Conservation (phyloP, 441 rosid species). For the Metrosideros polymorpha region DNA sequence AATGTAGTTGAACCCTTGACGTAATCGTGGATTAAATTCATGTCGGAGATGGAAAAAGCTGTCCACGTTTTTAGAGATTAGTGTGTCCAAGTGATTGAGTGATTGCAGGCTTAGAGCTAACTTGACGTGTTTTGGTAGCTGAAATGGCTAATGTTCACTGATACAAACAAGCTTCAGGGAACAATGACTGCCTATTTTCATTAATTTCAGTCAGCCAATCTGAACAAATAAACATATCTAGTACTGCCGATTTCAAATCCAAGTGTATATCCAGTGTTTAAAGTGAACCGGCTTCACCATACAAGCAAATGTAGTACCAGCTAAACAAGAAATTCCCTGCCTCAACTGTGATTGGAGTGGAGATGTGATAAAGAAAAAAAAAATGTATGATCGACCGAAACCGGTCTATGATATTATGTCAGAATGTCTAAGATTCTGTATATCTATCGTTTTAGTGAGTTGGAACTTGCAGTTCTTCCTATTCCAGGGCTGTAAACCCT, state of each 20-base stretch:
- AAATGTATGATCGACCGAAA: not conserved
- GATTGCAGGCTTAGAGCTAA: not conserved
- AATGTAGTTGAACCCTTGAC: not conserved
- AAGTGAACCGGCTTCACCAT: not conserved
- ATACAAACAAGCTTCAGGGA: not conserved
- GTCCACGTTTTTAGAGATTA: not conserved
- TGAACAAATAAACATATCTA: not conserved
- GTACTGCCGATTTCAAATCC: not conserved
- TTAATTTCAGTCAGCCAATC: not conserved
- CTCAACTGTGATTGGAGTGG: not conserved
- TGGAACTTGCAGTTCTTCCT: not conserved
- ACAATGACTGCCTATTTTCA: not conserved
- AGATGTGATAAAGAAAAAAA: not conserved
- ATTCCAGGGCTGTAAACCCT: not conserved
- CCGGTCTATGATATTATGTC: not conserved
- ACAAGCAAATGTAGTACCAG: not conserved
- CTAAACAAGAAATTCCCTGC: not conserved
- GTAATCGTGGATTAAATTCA: not conserved
- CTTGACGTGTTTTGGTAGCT: not conserved
- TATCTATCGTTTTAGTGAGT: not conserved
- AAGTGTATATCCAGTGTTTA: not conserved
- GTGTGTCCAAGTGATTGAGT: not conserved
- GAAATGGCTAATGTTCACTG: not conserved
- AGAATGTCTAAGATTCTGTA: not conserved
- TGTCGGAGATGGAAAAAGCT: not conserved